These are phyloP conservation scores for Saturnispora kantuleensis DNA, from an alignment of 805 yeast species.

Conservation along the genomic window DNA sequence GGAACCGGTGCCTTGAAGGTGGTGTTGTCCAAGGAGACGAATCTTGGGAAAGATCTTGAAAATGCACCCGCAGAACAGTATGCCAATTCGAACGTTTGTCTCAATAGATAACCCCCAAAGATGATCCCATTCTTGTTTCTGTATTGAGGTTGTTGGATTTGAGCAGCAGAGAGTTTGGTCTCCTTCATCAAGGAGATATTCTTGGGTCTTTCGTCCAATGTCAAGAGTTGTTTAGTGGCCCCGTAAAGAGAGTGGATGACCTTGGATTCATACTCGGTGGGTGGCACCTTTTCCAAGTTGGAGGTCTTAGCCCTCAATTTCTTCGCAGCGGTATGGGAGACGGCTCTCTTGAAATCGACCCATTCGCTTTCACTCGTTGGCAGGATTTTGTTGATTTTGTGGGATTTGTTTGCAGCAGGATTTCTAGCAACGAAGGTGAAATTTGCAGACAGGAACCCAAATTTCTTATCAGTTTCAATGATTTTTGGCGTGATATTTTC, in stretches of 20 bases:
- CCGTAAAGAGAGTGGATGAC: constrained; percentile 74
- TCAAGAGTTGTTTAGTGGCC: constrained; percentile 33
- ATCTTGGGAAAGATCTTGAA: constrained; percentile 76
- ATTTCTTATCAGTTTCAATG: constrained; percentile 42
- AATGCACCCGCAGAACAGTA: constrained; percentile 89
- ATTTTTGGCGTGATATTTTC: constrained; percentile 39
- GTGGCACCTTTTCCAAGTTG: constrained; percentile 54
- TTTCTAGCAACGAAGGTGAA: constrained; percentile 95
- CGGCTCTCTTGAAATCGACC: constrained; percentile 80
- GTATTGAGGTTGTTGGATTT: constrained; percentile 94
- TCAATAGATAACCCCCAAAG: constrained; percentile 87
- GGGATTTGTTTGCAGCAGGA: constrained; percentile 83
- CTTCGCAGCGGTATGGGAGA: constrained; percentile 79
- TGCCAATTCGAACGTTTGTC: constrained; percentile 90
- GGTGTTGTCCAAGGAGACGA: constrained; percentile 82
- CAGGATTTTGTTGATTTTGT: constrained; percentile 71
- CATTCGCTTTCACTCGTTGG: constrained; percentile 72
- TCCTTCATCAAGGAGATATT: constrained; percentile 60
- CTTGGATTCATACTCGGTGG: constrained; percentile 64
- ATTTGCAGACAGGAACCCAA: constrained; percentile 76
- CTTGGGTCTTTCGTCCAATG: constrained; percentile 32
- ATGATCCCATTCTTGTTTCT: constrained; percentile 92
- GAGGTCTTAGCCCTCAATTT: constrained; percentile 63
- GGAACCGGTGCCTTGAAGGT: constrained; percentile 93
- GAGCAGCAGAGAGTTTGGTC: constrained; percentile 61